These are phyloP conservation scores for Smittium culicis DNA, from an alignment of 371 early-diverging fungal species.

Conservation along the genomic window DNA sequence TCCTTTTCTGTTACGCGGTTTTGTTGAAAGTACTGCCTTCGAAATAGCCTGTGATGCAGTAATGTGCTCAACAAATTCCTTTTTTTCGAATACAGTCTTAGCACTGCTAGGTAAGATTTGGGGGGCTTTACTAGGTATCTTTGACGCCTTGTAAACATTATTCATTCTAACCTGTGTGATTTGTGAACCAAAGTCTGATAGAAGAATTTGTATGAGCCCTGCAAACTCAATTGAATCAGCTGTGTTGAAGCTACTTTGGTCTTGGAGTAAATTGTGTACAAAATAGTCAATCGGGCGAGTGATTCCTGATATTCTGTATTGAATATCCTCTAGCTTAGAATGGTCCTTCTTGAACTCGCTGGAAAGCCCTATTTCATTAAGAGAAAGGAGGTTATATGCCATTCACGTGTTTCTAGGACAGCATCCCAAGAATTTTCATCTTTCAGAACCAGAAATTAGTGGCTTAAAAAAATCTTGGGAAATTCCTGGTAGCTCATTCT, in stretches of 20 bases:
- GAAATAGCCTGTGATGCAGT: neutral
- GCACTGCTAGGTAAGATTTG: neutral
- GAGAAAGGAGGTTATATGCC: neutral
- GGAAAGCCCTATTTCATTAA: neutral
- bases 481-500: neutral
- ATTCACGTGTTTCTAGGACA: conserved; percentile 4
- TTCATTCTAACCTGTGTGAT: conserved; percentile 4
- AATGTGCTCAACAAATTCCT: neutral
- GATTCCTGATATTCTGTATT: neutral
- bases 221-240: neutral
- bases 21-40: neutral
- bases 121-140: neutral
- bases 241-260: too few relatives aligned
- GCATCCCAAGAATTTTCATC: neutral
- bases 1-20: neutral
- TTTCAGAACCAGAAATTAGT: neutral
- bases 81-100: neutral
- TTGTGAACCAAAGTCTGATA: neutral
- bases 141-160: neutral
- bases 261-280: neutral
- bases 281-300: conserved; percentile 4
- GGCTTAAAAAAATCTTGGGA: neutral
- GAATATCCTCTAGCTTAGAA: neutral
- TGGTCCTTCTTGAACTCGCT: neutral
- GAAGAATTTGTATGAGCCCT: neutral